phyloP scores from a whole-genome alignment of 1,284 basidiomycete genomes.

The Papiliotrema fonsecae region DNA sequence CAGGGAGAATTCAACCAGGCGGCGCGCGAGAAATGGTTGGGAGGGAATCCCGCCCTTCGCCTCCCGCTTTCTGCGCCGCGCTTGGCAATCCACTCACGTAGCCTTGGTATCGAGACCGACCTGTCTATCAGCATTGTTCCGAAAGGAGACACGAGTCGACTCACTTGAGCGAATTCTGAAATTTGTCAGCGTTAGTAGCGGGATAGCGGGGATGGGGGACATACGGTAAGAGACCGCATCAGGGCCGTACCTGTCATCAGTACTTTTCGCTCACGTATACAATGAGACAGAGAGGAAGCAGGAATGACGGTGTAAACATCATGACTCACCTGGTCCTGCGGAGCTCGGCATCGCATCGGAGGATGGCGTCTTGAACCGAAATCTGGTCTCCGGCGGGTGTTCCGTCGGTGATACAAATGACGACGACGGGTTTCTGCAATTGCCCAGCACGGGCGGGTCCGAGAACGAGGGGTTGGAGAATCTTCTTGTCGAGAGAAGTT shows the following conservation, averaged over 20 bases:
- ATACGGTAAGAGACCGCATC: constrained; percentile 50
- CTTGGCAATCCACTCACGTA: constrained; percentile 18
- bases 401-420: constrained; percentile 49
- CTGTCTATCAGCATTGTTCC: no score
- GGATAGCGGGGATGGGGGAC: constrained; percentile 9
- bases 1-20: neutral
- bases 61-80: no score
- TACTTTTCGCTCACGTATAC: constrained; percentile 47
- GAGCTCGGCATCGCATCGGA: constrained; percentile 32
- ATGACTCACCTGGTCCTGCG: constrained; percentile 20
- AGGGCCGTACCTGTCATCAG: constrained; percentile 47
- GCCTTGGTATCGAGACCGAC: constrained; percentile 50
- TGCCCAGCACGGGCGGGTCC: constrained; percentile 42
- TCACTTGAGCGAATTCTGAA: constrained; percentile 47
- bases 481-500: constrained; percentile 48
- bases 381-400: constrained; percentile 41
- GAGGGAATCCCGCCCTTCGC: no score
- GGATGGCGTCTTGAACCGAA: constrained; percentile 27
- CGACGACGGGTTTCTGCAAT: constrained; percentile 50
- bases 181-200: neutral
- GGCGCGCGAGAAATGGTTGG: neutral
- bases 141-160: no score
- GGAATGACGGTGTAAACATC: no score
- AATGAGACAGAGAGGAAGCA: no score
- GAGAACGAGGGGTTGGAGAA: constrained; percentile 50